Evolutionary conservation across 2,329 filamentous ascomycete genomes (phyloP).

Genomic region (Sclerotinia subarctica): DNA sequence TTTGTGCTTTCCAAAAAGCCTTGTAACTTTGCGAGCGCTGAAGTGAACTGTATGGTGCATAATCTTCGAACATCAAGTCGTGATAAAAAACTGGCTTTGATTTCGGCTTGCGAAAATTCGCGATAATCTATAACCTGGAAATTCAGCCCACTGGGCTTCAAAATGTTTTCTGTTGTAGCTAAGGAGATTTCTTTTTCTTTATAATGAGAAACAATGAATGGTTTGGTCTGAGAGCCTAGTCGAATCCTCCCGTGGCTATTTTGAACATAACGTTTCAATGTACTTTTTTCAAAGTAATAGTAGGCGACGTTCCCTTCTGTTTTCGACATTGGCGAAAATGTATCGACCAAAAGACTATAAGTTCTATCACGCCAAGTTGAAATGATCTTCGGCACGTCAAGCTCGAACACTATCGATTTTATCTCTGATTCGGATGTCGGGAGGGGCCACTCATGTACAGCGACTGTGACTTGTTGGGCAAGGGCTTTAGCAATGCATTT

Average conservation of each 20-base stretch:
- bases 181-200: slow-evolving; percentile 29
- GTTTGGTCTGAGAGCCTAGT: slow-evolving; percentile 26
- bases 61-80: slow-evolving; percentile 32
- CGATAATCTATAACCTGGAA: slow-evolving; percentile 42
- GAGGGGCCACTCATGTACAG: slow-evolving; percentile 56
- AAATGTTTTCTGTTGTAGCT: slow-evolving; percentile 41
- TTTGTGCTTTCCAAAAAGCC: slow-evolving; percentile 23
- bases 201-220: slow-evolving; percentile 39
- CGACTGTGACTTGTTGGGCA: slow-evolving; percentile 46
- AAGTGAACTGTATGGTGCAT: slow-evolving; percentile 44
- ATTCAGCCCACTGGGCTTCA: slow-evolving; percentile 45
- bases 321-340: slow-evolving; percentile 36
- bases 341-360: slow-evolving; percentile 41
- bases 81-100: slow-evolving; percentile 15
- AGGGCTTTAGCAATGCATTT: slow-evolving; percentile 39
- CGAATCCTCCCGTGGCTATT: slow-evolving; percentile 21
- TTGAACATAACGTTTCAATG: slow-evolving; percentile 18
- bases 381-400: slow-evolving; percentile 44
- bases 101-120: slow-evolving; percentile 21
- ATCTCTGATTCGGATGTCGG: slow-evolving; percentile 38
- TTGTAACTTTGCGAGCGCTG: slow-evolving; percentile 31
- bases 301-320: background rate
- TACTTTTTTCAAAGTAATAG: slow-evolving; percentile 18
- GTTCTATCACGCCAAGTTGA: slow-evolving; percentile 50
- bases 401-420: slow-evolving; percentile 53